Base-by-base conservation (phyloP, 2,329 filamentous ascomycete genomes). In the Xenoacremonium recifei region DNA sequence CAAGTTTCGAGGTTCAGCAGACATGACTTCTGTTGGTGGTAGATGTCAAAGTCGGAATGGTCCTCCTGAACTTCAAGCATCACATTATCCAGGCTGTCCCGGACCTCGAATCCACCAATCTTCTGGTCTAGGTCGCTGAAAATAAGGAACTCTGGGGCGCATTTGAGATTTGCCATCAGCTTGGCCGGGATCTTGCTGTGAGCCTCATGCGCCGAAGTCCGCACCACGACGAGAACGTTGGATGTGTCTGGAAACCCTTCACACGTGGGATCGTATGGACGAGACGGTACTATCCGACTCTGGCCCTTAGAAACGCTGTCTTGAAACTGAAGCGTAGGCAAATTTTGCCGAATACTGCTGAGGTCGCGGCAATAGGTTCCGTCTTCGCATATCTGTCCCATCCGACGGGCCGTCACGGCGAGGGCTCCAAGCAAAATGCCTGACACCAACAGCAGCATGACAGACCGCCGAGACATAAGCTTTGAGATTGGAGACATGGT, bases 71-170 rank as follows among this genome's bases (percentile, higher is more conserved):
- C 67, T 16, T 68, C 63, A 21, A 62, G 53, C n/a, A 67, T 49
- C 2, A 77, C 70, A 3, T 61, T 65, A 36, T 71, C 67, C 18
- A 78, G 64, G 34, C 69, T 71, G 53, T 79, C 75, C 37, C 66
- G 60, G 35, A 77, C 60, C 19, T 66, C 58, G 39, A 67, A 60
- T 5, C 70, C 71, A 6, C 62, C 72, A 23, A 79, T 65, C 7
- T 60, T 61, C 53, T 76, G 69, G 19, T 69, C 66, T 42, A 82
- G 65, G 49, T 85, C 80, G 29, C 75, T 76, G 59, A 80, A 86
- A 53, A 82, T 65, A 38, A 80, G 66, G 41, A 72, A 75, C 37
- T 79, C 67, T 36, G 67, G 62, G 7, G 74, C 53, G 49, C 77
- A 80, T 37, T 66, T 67, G 9, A 79, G 65, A 1, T 68, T 68